phyloP scores from a whole-genome alignment of 768 basidiomycete genomes.

The Suillus placidus region DNA sequence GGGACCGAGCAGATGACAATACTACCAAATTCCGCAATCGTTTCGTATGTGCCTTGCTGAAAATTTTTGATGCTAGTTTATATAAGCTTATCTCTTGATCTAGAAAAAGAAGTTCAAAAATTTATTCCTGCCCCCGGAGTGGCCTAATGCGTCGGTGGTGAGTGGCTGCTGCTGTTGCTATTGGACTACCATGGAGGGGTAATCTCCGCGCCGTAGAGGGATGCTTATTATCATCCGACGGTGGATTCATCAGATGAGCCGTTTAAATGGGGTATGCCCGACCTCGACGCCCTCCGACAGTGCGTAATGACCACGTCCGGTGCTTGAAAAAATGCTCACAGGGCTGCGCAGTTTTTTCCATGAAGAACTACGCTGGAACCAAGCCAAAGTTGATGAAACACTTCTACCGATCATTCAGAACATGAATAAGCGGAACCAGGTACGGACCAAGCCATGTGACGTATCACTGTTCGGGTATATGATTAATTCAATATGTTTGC shows the following conservation, averaged over 20 bases:
- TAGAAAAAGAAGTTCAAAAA: slow-evolving; percentile 91
- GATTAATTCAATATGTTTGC: slow-evolving; percentile 7
- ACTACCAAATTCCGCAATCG: slow-evolving; percentile 76
- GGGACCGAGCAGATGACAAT: slow-evolving; percentile 75
- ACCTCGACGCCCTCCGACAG: slow-evolving; percentile 88
- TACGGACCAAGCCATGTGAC: slow-evolving; percentile 28
- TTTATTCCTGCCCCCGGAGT: slow-evolving; percentile 77
- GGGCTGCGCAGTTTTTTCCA: slow-evolving; percentile 57
- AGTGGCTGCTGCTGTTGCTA: slow-evolving; percentile 31
- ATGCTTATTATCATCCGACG: slow-evolving; percentile 91
- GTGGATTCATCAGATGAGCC: slow-evolving; percentile 91
- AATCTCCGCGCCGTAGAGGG: slow-evolving; percentile 52
- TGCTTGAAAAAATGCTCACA: slow-evolving; percentile 20
- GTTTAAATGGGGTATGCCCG: slow-evolving; percentile 97
- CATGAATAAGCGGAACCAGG: slow-evolving; percentile 81
- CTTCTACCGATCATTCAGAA: slow-evolving; percentile 91
- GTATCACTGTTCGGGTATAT: slow-evolving; percentile 4
- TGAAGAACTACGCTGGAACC: slow-evolving; percentile 81
- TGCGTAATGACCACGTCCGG: slow-evolving; percentile 39
- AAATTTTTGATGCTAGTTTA: slow-evolving; percentile 12
- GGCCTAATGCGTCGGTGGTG: slow-evolving; percentile 94
- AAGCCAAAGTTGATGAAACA: slow-evolving; percentile 84
- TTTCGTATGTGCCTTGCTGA: slow-evolving; percentile 64
- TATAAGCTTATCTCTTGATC: slow-evolving; percentile 16
- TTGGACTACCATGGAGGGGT: slow-evolving; percentile 7